Evolutionary conservation across 2,329 filamentous ascomycete genomes (phyloP).

Genomic region (Phialocephala subalpina): DNA sequence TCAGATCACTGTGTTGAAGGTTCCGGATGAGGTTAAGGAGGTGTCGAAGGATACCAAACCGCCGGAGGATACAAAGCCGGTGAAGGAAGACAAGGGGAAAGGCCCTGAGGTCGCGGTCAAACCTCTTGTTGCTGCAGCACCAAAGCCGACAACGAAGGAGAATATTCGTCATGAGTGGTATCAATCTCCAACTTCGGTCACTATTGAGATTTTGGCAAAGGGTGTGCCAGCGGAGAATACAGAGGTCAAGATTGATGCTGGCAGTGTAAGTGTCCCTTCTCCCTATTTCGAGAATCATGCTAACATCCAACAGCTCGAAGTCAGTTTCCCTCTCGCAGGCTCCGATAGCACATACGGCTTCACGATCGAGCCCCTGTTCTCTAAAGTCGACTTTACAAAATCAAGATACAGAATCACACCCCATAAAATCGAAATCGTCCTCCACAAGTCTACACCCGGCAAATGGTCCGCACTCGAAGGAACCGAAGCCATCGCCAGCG

Average conservation of each 20-base stretch:
- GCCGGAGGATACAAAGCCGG: conserved; percentile 22
- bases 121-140: conserved; percentile 27
- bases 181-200: conserved; percentile 66
- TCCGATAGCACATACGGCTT: conserved; percentile 63
- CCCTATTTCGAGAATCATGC: conserved; percentile 14
- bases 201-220: conserved; percentile 71
- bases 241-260: conserved; percentile 51
- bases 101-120: conserved; percentile 14
- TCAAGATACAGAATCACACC: conserved; percentile 73
- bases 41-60: conserved; percentile 35
- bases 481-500: conserved; percentile 28
- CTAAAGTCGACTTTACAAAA: conserved; percentile 64
- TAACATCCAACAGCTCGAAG: conserved; percentile 52
- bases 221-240: conserved; percentile 65
- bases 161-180: conserved; percentile 77
- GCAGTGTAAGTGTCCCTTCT: conserved; percentile 31
- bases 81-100: conserved; percentile 20
- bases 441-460: conserved; percentile 72
- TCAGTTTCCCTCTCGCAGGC: conserved; percentile 64
- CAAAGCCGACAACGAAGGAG: conserved; percentile 51
- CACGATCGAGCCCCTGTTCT: conserved; percentile 72
- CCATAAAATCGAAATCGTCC: conserved; percentile 80
- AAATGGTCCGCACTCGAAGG: conserved; percentile 43
- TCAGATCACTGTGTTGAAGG: conserved; percentile 57
- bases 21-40: conserved; percentile 54